Conservation (phyloP, 2,329 filamentous ascomycete species). For the Aureobasidium sp. region DNA sequence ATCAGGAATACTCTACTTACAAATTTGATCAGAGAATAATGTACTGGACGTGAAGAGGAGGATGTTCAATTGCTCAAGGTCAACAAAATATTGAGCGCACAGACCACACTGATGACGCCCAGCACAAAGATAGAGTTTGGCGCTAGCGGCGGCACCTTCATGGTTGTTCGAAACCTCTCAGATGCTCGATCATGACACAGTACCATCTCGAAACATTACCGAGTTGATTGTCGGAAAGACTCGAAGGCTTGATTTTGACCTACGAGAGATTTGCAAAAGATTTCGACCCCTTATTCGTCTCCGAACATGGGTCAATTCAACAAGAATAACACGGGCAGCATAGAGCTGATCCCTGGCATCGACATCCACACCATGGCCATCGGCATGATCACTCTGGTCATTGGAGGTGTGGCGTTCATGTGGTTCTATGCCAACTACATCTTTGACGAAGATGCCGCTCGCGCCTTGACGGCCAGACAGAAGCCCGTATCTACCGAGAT, state of each 20-base stretch:
- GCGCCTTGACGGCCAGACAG: neutral
- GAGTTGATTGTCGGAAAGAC: neutral
- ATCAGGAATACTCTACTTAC: too few species aligned
- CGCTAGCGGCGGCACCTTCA: constrained; percentile 4
- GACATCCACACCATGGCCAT: constrained; percentile 7
- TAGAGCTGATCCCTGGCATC: constrained; percentile 14
- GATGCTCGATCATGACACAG: neutral
- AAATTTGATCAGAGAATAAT: too few species aligned
- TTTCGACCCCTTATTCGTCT: neutral
- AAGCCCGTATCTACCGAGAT: constrained; percentile 29
- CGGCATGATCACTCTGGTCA: constrained; percentile 11
- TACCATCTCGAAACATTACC: neutral
- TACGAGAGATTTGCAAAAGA: too few species aligned
- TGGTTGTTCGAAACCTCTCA: constrained; percentile 11
- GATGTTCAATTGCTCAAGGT: neutral
- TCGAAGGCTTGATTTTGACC: too few species aligned
- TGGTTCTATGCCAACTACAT: constrained; percentile 16
- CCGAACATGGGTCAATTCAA: neutral
- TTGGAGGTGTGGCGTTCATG: neutral
- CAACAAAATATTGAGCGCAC: constrained; percentile 6
- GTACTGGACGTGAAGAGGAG: neutral
- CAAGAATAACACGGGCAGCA: constrained; percentile 1
- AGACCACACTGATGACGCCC: constrained; percentile 8
- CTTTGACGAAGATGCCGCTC: constrained; percentile 8
- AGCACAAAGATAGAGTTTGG: neutral